Conservation (phyloP, 495 filamentous ascomycete genomes). For the Penicillium ucsense region DNA sequence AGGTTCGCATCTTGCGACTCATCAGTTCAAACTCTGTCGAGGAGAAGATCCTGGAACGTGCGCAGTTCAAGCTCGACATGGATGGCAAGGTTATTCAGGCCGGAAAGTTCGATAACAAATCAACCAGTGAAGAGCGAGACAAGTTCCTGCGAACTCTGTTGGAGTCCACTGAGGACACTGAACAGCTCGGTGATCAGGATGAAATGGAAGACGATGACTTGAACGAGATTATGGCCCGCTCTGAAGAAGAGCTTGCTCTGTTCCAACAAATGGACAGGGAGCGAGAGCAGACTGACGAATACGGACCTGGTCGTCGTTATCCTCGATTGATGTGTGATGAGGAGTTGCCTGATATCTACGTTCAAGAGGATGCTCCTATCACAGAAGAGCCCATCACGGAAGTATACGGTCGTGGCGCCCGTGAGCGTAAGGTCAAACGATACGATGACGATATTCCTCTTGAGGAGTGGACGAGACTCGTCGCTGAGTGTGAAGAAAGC, state of each 20-base stretch:
- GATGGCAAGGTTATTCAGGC: conserved; percentile 99
- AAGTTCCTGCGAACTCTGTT: conserved; percentile 86
- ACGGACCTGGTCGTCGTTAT: conserved; percentile 56
- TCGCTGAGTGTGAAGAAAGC: conserved; percentile 85
- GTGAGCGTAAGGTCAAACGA: conserved; percentile 84
- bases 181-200: conserved; percentile 66
- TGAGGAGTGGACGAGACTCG: conserved; percentile 74
- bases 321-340: conserved; percentile 79
- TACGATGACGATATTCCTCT: conserved; percentile 98
- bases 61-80: conserved; percentile 96
- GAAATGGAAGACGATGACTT: conserved; percentile 97
- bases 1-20: conserved; percentile 88
- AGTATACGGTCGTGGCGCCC: conserved; percentile 75
- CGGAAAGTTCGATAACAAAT: conserved; percentile 98
- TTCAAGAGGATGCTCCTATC: conserved; percentile 77
- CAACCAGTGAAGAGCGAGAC: conserved; percentile 95
- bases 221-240: conserved; percentile 77
- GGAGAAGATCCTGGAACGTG: conserved; percentile 96
- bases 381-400: conserved; percentile 66
- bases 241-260: conserved; percentile 55
- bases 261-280: conserved; percentile 78
- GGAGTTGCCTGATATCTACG: conserved; percentile 89
- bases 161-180: conserved; percentile 79
- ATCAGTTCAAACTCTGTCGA: conserved; percentile 97
- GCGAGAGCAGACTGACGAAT: conserved; percentile 48